phyloP scores from a whole-genome alignment of 148 eudicot species.

The Vaccinium macrocarpon region DNA sequence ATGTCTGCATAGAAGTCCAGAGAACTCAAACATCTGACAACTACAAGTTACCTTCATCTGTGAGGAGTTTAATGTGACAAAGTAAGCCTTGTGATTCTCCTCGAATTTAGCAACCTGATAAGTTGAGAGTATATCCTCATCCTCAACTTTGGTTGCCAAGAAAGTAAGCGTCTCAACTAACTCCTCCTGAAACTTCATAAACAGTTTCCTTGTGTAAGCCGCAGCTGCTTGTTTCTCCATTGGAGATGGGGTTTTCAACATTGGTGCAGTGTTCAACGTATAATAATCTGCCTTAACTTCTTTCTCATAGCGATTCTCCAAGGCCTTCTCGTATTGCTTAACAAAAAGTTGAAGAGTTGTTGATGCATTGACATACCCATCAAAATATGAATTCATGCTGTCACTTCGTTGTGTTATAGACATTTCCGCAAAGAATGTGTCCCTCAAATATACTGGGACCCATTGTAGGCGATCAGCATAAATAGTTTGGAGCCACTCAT shows the following conservation, averaged over 20 bases:
- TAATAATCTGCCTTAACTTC: conserved; percentile 64
- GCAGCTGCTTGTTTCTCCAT: conserved; percentile 58
- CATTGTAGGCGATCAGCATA: conserved; percentile 45
- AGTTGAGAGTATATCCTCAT: conserved; percentile 33
- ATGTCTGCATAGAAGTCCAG: conserved; percentile 59
- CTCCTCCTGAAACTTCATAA: conserved; percentile 54
- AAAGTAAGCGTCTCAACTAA: conserved; percentile 57
- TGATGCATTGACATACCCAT: conserved; percentile 62
- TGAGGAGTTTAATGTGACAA: conserved; percentile 39
- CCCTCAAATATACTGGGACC: conserved; percentile 55
- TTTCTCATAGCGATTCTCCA: conserved; percentile 55
- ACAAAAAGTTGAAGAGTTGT: conserved; percentile 47
- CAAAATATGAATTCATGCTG: conserved; percentile 61
- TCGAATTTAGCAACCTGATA: conserved; percentile 51
- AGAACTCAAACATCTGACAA: conserved; percentile 64
- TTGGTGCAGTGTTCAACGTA: conserved; percentile 43
- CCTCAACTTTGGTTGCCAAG: conserved; percentile 49
- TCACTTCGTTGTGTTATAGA: conserved; percentile 51
- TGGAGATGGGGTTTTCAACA: conserved; percentile 56
- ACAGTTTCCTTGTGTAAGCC: conserved; percentile 49
- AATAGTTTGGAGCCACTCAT: conserved; percentile 49
- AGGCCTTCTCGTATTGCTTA: conserved; percentile 52
- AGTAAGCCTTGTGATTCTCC: conserved; percentile 44
- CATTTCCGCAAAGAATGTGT: conserved; percentile 55
- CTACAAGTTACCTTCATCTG: conserved; percentile 54